Evolutionary conservation across 2,329 filamentous ascomycete genomes (phyloP).

Genomic region (Pseudogymnoascus sp.): DNA sequence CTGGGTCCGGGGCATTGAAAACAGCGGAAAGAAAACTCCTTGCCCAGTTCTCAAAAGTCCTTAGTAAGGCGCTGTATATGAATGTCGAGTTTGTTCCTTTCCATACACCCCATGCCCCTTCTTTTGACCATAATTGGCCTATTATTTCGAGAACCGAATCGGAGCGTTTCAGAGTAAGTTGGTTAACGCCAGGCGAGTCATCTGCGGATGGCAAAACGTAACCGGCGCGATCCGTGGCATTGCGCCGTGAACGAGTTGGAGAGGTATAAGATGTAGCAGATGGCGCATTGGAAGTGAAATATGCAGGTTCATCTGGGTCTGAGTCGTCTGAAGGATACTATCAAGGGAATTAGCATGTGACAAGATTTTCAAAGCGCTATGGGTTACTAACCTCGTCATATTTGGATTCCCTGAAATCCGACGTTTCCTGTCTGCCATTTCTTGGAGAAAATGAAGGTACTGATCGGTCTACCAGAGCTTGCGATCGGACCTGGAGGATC

Average conservation of each 20-base stretch:
- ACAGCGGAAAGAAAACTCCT: conserved; percentile 84
- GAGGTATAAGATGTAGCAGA: conserved; percentile 33
- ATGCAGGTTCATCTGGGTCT: conserved; percentile 70
- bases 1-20: conserved; percentile 80
- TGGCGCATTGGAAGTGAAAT: conserved; percentile 63
- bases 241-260: conserved; percentile 32
- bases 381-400: conserved; percentile 22
- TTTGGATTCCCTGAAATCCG: conserved; percentile 20
- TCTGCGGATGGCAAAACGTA: conserved; percentile 30
- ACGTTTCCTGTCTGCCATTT: conserved; percentile 17
- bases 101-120: conserved; percentile 88
- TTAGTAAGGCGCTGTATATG: conserved; percentile 77
- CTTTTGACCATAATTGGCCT: conserved; percentile 79
- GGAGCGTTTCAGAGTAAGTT: conserved; percentile 62
- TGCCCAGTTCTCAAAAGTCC: conserved; percentile 85
- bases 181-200: conserved; percentile 44
- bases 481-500: conserved; percentile 67
- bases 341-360: conserved; percentile 5
- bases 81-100: conserved; percentile 91
- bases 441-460: conserved; percentile 15
- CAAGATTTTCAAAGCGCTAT: not conserved
- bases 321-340: conserved; percentile 55
- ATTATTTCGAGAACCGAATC: conserved; percentile 83
- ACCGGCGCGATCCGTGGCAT: conserved; percentile 23
- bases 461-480: conserved; percentile 31